Base-by-base conservation (phyloP, 1,139 yeast species). In the Saccharomyces hybrid region DNA sequence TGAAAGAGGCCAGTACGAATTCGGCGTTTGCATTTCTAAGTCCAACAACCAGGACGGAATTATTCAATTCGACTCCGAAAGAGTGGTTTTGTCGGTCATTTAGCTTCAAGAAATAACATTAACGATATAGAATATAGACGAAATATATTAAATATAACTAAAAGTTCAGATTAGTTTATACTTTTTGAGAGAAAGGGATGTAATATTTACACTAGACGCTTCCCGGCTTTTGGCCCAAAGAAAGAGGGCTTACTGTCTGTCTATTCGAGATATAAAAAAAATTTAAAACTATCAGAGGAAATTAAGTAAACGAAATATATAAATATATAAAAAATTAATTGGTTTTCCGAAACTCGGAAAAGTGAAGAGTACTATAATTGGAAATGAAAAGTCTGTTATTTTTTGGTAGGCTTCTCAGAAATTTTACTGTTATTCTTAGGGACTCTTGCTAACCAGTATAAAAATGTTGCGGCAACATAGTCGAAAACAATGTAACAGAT, bases 401-500 rank as follows among this genome's bases (percentile, higher is more conserved):
- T n/a, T n/a, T 47, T 28, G 6, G 3, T 23, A n/a, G 27, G 19
- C 44, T 31, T 28, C n/a, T 26, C 48, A 8, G 29, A 9, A 28
- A 47, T 47, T n/a, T 47, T 28, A 13, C 42, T 23, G 27, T 7
- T 28, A 23, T 47, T 47, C 65, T 72, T 73, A 58, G 95, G 95
- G 56, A 87, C 95, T 75, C 96, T 82, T n/a, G 82, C 81, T 51
- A 85, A 70, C 84, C 88, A 88, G 73, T 86, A 88, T 54, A 86
- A 72, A 66, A 78, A 68, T 29, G 84, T 66, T 9, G 86, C 79
- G 27, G 74, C 75, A 44, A 69, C 55, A 51, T 80, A 72, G 67
- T 87, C 84, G 68, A 86, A 74, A 44, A 70, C 70, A 61, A 70
- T 69, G 55, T 54, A 70, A 48, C 64, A 63, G 44, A 68, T 59